Conservation (phyloP, 2,329 filamentous ascomycete species). For the Clarireedia paspali region DNA sequence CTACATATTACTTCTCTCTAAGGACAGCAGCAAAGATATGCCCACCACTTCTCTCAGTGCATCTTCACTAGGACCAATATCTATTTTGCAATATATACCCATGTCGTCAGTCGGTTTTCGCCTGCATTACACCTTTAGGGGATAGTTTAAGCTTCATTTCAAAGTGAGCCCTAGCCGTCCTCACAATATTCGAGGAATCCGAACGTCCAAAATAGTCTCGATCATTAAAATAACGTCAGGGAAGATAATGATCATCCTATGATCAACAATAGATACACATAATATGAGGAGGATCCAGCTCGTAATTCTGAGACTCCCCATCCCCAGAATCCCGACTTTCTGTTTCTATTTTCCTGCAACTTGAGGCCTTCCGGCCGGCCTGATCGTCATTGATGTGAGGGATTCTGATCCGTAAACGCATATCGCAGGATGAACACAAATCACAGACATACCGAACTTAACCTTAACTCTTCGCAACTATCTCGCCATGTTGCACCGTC, state of each 20-base stretch:
- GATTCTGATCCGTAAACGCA: no score
- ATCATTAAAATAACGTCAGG: slow-evolving; percentile 9
- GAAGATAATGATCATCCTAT: no score
- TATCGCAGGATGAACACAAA: no score
- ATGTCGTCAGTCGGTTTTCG: background rate
- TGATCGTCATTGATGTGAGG: no score
- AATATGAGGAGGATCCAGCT: no score
- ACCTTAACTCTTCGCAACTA: background rate
- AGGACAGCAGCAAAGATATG: background rate
- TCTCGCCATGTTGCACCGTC: background rate
- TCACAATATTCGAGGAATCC: background rate
- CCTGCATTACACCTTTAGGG: background rate
- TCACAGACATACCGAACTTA: no score
- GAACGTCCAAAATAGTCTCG: background rate
- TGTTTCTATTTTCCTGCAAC: no score
- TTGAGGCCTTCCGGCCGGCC: no score
- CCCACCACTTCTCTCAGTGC: background rate
- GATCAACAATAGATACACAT: no score
- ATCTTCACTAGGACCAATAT: background rate
- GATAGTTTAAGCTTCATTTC: background rate
- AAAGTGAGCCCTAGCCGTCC: background rate
- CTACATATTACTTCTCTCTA: background rate
- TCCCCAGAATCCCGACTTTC: no score
- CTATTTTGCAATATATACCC: background rate
- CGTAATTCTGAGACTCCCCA: no score